Evolutionary conservation across 2,329 filamentous ascomycete genomes (phyloP), one percentile per base, ranked within the genome.

Genomic region (Sarocladiaceae sp.): DNA sequence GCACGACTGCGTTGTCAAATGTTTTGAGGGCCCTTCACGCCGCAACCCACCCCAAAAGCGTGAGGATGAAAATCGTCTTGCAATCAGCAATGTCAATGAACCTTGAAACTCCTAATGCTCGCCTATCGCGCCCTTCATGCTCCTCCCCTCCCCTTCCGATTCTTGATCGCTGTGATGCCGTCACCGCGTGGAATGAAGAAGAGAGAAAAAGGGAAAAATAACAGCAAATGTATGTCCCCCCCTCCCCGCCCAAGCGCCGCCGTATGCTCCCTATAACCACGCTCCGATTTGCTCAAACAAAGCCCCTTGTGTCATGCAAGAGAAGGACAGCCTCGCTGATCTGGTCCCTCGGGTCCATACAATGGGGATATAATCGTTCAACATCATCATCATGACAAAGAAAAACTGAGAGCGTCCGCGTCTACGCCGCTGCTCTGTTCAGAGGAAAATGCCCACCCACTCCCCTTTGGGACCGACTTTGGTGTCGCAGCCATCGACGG

Each of bases 391-490:
- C n/a, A 33, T 16, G 18, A 16, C 31, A 7, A 7, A 6, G 6
- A 16, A 33, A 15, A 6, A 33, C 33, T 5, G 6, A 4, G 5
- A 19, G n/a, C 16, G 7, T 7, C 33, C 31, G n/a, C n/a, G n/a
- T n/a, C n/a, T n/a, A n/a, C n/a, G n/a, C n/a, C n/a, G 34, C 21
- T 10, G 33, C 13, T 34, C 33, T 76, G 56, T 33, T 65, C 53
- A 78, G 35, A 78, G 57, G 57, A 75, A 83, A 29, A 82, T 71
- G 10, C 80, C 80, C 13, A 83, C 70, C 80, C 80, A 83, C 37
- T 74, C 70, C 2, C 62, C 59, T 58, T 82, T 83, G 15, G 56
- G 54, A 13, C 62, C 64, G 3, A 80, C 73, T 26, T 79, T 78
- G 2, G 68, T 67, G 1, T 67, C 56, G 56, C 80, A 83, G 26